phyloP scores from a whole-genome alignment of 495 filamentous ascomycete genomes.

The Neohortaea acidophila region DNA sequence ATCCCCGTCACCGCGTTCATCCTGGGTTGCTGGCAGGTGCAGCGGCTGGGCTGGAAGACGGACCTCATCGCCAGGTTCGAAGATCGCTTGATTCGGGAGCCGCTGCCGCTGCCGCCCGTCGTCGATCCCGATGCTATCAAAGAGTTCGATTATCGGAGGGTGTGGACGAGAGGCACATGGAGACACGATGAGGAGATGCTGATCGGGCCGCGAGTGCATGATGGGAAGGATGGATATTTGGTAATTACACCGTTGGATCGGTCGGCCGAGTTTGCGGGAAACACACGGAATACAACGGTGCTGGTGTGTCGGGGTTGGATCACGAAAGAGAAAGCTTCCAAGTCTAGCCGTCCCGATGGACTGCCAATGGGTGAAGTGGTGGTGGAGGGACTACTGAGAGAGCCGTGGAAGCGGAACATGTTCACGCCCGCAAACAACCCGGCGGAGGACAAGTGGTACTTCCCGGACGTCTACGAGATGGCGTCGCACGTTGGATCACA shows the following conservation, averaged over 20 bases:
- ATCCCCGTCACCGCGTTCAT: constrained; percentile 84
- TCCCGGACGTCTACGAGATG: constrained; percentile 89
- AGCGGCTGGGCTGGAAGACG: constrained; percentile 85
- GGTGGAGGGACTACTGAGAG: constrained; percentile 68
- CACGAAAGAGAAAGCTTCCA: constrained; percentile 46
- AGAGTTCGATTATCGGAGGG: constrained; percentile 85
- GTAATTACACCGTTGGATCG: constrained; percentile 86
- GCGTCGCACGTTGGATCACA: constrained; percentile 69
- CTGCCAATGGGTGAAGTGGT: constrained; percentile 52
- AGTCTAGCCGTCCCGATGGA: constrained; percentile 43
- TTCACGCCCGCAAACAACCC: constrained; percentile 87
- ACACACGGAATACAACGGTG: constrained; percentile 35
- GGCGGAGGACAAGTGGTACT: constrained; percentile 73
- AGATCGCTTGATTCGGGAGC: constrained; percentile 72
- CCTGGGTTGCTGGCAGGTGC: constrained; percentile 91
- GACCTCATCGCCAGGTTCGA: constrained; percentile 77
- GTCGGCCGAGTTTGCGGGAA: constrained; percentile 22
- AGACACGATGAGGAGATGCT: constrained; percentile 92
- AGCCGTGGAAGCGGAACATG: constrained; percentile 93
- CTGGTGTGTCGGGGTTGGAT: constrained; percentile 89
- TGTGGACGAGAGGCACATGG: constrained; percentile 57
- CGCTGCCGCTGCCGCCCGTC: constrained; percentile 68
- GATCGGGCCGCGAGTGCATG: constrained; percentile 73
- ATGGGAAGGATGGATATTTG: constrained; percentile 77
- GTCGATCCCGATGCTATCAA: constrained; percentile 63